Evolutionary conservation across 345 rosid species (phyloP), one percentile per base, ranked within the genome.

Genomic region (Acer saccharum): DNA sequence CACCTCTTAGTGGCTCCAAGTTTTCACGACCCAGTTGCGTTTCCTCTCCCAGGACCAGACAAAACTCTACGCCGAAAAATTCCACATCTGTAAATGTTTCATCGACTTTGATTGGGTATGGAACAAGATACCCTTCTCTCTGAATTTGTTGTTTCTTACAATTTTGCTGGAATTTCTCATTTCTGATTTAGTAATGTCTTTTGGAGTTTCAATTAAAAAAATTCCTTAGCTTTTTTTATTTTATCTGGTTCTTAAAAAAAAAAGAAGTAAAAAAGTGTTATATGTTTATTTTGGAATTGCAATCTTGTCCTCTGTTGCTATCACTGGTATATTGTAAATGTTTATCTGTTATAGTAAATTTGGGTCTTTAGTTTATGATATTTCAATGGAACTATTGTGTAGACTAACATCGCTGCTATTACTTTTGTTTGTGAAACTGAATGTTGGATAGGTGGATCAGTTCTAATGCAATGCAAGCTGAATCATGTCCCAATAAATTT

Each of bases 61-160:
- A 61, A 68, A 35, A 68, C 39, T 73, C 82, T 17, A 43, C 23
- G 52, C 63, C 64, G 29, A 68, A 17, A 21, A 29, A 2, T 18
- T 82, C 87, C 27, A 77, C 25, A 12, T 68, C 90, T 35, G 76
- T 83, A 67, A 81, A 82, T 8, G 90, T 89, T 27, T 79, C 87
- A 16, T 76, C 85, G 50, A 76, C 85, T 68, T 84, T 85, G 10
- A 63, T 77, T 69, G 94, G 91, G 97, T 92, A 86, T 3, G 54
- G 60, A 62, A 6, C 43, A 7, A 32, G 46, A 72, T 18, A n/a
- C 77, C 77, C 46, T 79, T 82, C 70, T 68, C n/a, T 9, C 66
- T 32, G 1, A 69, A 32, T 69, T 78, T 44, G 61, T 44, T 48
- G n/a, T 54, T 25, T 80, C n/a, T 32, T 62, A 12, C 16, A 25